A percentile compares a stretch with the other conserved stretches of the same genome.
Conservation (phyloP, 2,329 filamentous ascomycete species). For the Fusarium sp. region DNA sequence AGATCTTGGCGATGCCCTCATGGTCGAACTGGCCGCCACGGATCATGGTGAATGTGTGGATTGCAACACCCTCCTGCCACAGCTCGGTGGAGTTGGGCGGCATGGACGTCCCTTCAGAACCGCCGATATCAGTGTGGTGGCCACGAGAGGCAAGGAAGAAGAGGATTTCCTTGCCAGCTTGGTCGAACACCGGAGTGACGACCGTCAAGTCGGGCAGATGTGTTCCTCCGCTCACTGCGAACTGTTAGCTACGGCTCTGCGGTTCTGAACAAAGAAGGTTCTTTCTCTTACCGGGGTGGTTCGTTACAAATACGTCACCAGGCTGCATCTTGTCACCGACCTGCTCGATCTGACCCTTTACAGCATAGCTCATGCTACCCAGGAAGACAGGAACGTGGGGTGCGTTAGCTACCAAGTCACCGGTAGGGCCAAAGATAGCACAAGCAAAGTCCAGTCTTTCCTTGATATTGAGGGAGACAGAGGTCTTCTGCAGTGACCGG, state of each 20-base stretch:
- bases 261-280: background rate
- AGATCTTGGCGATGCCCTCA: conserved; percentile 71
- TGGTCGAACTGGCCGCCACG: conserved; percentile 38
- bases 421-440: conserved; percentile 78
- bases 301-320: conserved; percentile 81
- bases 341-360: conserved; percentile 74
- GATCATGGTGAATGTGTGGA: conserved; percentile 53
- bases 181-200: conserved; percentile 30
- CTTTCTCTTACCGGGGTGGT: conserved; percentile 33
- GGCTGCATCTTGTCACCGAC: conserved; percentile 75
- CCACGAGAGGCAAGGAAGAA: conserved; percentile 33
- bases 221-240: background rate
- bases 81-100: conserved; percentile 69
- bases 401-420: conserved; percentile 79
- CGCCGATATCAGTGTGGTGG: conserved; percentile 32
- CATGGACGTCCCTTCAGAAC: conserved; percentile 29
- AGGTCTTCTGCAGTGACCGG: conserved; percentile 78
- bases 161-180: conserved; percentile 16
- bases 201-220: conserved; percentile 28
- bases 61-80: conserved; percentile 68
- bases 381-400: conserved; percentile 82
- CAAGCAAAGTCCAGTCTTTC: conserved; percentile 85
- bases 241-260: background rate
- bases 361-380: conserved; percentile 83
- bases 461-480: conserved; percentile 80